A percentile compares a stretch with the other conserved stretches of the same genome.
These are phyloP conservation scores for Stephania cephalantha DNA, from an alignment of 164 flowering plant species.

Conservation along the genomic window DNA sequence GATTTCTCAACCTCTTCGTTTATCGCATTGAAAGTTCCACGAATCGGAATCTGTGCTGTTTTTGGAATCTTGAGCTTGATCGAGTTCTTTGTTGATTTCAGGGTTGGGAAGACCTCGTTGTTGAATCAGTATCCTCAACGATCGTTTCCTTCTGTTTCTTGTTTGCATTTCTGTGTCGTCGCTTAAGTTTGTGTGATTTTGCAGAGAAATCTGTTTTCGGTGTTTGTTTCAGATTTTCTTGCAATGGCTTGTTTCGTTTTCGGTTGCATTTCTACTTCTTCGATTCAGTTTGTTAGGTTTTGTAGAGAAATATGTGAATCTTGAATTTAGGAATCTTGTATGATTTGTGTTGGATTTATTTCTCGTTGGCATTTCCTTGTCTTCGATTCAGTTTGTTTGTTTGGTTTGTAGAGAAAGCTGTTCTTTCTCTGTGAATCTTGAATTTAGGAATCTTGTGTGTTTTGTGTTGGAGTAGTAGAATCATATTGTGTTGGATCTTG, in stretches of 20 bases:
- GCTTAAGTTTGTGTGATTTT: not conserved
- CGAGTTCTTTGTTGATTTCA: slow-evolving; percentile 19
- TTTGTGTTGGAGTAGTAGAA: not conserved
- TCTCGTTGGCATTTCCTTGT: not conserved
- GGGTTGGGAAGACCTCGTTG: slow-evolving; percentile 86
- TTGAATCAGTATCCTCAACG: slow-evolving; percentile 82
- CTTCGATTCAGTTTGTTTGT: not conserved
- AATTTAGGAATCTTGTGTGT: not conserved
- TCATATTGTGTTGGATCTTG: not conserved
- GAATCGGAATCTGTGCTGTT: not conserved
- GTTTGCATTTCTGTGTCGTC: not conserved
- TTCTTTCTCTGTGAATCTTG: not conserved
- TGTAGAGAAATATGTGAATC: not conserved
- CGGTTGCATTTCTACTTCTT: not conserved
- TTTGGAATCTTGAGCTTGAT: not conserved
- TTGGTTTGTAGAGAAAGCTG: not conserved
- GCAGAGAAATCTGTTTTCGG: not conserved
- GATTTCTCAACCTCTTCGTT: not conserved
- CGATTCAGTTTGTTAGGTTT: not conserved
- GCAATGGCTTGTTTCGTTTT: too few species aligned
- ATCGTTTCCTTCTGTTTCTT: not conserved
- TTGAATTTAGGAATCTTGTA: too few species aligned
- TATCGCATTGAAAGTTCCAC: too few species aligned
- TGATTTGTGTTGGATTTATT: too few species aligned
- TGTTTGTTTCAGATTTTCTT: not conserved